phyloP scores from a whole-genome alignment of 2,329 filamentous ascomycete genomes.

The Fusarium equiseti region DNA sequence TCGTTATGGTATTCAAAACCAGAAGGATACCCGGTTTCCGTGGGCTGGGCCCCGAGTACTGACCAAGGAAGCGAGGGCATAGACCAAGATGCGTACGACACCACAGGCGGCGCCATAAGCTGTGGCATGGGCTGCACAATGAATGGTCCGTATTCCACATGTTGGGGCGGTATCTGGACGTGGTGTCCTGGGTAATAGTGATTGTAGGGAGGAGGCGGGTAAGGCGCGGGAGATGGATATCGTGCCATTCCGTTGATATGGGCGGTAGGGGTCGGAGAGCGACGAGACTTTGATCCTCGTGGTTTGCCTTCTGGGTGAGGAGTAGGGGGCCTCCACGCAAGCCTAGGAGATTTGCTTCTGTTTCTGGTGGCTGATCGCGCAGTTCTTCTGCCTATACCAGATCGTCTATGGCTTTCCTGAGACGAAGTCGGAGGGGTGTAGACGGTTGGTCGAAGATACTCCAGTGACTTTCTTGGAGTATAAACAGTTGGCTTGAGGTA shows the following conservation, averaged over 20 bases:
- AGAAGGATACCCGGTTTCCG: background rate
- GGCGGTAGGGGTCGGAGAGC: background rate
- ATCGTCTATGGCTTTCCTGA: background rate
- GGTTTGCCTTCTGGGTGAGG: slow-evolving; percentile 27
- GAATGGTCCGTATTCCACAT: slow-evolving; percentile 5
- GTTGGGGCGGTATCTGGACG: background rate
- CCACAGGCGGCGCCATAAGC: background rate
- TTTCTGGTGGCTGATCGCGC: background rate
- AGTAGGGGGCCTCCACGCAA: slow-evolving; percentile 26
- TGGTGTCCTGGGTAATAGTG: background rate
- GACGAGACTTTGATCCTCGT: slow-evolving; percentile 2
- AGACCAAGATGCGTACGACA: slow-evolving; percentile 24
- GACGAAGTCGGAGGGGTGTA: slow-evolving; percentile 35
- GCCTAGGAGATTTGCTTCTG: slow-evolving; percentile 14
- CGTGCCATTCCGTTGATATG: background rate
- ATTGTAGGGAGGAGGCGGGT: background rate
- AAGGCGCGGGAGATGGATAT: background rate
- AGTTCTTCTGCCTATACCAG: background rate
- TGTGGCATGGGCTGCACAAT: slow-evolving; percentile 1
- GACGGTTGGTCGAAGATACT: slow-evolving; percentile 22
- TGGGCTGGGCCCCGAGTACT: background rate
- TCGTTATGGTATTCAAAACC: background rate
- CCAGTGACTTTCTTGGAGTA: slow-evolving; percentile 25
- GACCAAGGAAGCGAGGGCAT: slow-evolving; percentile 12
- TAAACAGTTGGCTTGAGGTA: slow-evolving; percentile 29